phyloP scores from a whole-genome alignment of 352 stramenopile genomes.

The Blastocystis sp. region DNA sequence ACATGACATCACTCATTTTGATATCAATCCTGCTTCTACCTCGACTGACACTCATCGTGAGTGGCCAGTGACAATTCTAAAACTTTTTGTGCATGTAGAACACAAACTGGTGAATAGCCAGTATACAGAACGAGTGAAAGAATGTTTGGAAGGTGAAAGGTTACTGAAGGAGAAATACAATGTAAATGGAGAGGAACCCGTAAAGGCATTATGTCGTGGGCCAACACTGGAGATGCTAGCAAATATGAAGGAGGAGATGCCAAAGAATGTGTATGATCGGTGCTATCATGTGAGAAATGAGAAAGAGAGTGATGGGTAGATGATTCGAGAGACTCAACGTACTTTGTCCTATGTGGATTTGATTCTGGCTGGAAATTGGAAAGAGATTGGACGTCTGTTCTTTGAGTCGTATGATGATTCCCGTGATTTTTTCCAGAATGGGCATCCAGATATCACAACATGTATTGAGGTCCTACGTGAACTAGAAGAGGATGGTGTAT shows the following conservation, averaged over 20 bases:
- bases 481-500: constrained; percentile 19
- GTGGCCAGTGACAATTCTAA: constrained; percentile 43
- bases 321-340: constrained; percentile 46
- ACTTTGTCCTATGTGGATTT: constrained; percentile 32
- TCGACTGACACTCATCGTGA: not conserved
- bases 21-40: constrained; percentile 5
- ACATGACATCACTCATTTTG: constrained; percentile 47
- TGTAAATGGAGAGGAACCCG: not conserved
- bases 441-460: constrained; percentile 23
- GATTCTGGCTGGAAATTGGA: constrained; percentile 20
- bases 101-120: constrained; percentile 52
- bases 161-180: constrained; percentile 34
- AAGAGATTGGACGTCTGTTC: constrained; percentile 35
- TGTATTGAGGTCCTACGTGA: constrained; percentile 46
- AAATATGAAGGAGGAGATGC: constrained; percentile 16
- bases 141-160: constrained; percentile 15
- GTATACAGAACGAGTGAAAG: constrained; percentile 27
- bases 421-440: constrained; percentile 29
- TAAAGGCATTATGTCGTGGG: constrained; percentile 13
- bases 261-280: constrained; percentile 9
- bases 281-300: not conserved
- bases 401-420: constrained; percentile 51
- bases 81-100: constrained; percentile 34
- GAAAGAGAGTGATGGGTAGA: constrained; percentile 5
- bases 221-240: constrained; percentile 38